Evolutionary conservation across 768 basidiomycete genomes (phyloP), one percentile per base, ranked within the genome.

Genomic region (Lactarius quietus): DNA sequence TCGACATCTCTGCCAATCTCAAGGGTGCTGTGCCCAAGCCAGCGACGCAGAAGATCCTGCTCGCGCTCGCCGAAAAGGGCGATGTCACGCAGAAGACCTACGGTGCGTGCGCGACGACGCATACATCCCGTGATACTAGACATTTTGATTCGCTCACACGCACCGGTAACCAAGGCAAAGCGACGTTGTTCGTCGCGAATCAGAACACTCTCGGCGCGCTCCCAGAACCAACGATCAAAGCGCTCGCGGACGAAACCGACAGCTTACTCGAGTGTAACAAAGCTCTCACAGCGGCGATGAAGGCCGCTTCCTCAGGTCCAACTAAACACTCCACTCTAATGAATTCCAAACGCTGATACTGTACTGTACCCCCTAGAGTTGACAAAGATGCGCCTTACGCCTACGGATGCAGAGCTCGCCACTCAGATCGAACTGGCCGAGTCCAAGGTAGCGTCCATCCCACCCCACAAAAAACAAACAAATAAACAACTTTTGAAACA

Each of bases 21-120:
- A 95, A 95, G 75, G 92, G 92, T 58, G 88, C 88, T 12, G 87
- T 96, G 6, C 86, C 92, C 8, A 97, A 97, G 73, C 77, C 92
- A 2, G 81, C 87, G 3, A 87, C 88, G 0, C 92, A 93, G 73
- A 97, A 96, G 78, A 89, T 95, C 54, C 81, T 96, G 17, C 77
- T 84, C 3, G 77, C 86, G 1, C 82, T 96, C 20, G 88, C 95
- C n/a, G 95, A 95, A 69, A 93, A 87, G 73, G 92, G 91, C 23
- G 84, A 84, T 61, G 79, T 95, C 20, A 84, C 88, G 0, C 87
- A 93, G 72, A 97, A 96, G 77, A 79, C 81, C 31, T 97, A 95
- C 65, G 93, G 94, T 85, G 77, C 57, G 80, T 59, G n/a, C n/a
- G n/a, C n/a, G n/a, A n/a, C n/a, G n/a, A n/a, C 3, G 43, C 60